A percentile compares a stretch with the other conserved stretches of the same genome.
phyloP scores from a whole-genome alignment of 805 yeast species.

The Citeromyces nyonsensis region DNA sequence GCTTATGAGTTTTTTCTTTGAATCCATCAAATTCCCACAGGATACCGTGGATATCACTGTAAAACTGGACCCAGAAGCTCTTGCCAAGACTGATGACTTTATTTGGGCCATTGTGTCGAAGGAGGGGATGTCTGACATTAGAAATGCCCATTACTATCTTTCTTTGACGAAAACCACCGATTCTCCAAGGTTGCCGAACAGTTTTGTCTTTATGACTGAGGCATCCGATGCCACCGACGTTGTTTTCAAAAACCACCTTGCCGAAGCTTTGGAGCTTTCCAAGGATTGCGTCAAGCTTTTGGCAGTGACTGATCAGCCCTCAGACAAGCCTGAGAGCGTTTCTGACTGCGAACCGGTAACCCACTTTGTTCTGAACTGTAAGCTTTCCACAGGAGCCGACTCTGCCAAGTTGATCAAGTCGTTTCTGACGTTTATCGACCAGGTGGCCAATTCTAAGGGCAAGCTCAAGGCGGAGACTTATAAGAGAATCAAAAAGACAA shows the following conservation, averaged over 20 bases:
- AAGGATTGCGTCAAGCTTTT: constrained; percentile 41
- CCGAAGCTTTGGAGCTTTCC: constrained; percentile 19
- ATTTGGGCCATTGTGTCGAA: constrained; percentile 80
- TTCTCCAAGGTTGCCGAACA: constrained; percentile 49
- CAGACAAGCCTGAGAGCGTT: constrained; percentile 49
- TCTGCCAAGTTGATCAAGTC: constrained; percentile 37
- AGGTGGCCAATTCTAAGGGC: constrained; percentile 29
- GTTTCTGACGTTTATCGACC: constrained; percentile 44
- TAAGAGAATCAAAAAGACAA: constrained; percentile 61
- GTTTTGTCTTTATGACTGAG: constrained; percentile 84
- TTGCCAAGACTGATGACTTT: constrained; percentile 44
- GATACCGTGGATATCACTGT: constrained; percentile 52
- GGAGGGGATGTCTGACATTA: constrained; percentile 58
- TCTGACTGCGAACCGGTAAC: constrained; percentile 38
- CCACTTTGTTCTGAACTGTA: constrained; percentile 36
- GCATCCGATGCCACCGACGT: constrained; percentile 64
- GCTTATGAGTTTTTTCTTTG: constrained; percentile 39
- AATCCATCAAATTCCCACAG: constrained; percentile 34
- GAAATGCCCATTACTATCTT: constrained; percentile 67
- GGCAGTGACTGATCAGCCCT: constrained; percentile 74
- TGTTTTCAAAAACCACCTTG: constrained; percentile 33
- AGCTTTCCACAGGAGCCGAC: constrained; percentile 31
- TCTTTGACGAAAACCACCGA: constrained; percentile 77
- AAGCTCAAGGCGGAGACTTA: constrained; percentile 61
- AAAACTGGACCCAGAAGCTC: constrained; percentile 26